phyloP scores from a whole-genome alignment of 129 eudicot species.

The Scalesia atractyloides region DNA sequence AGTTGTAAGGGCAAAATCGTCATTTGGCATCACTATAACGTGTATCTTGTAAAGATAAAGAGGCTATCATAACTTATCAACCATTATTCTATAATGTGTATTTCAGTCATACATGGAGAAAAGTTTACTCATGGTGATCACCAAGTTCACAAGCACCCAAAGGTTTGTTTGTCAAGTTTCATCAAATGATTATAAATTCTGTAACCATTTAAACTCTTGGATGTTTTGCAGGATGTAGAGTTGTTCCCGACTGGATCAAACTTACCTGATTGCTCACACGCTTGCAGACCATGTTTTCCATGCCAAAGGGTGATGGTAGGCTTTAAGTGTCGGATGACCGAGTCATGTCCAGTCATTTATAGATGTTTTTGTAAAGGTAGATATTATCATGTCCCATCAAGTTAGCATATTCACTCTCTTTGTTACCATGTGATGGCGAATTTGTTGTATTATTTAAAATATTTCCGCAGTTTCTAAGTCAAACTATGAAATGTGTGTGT shows the following conservation, averaged over 20 bases:
- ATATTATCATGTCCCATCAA: slow-evolving; percentile 86
- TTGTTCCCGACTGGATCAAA: slow-evolving; percentile 72
- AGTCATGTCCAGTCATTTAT: slow-evolving; percentile 85
- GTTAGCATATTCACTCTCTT: slow-evolving; percentile 12
- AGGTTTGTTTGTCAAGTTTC: slow-evolving; percentile 36
- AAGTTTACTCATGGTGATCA: slow-evolving; percentile 29
- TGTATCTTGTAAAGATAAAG: neutral
- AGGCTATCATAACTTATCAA: neutral
- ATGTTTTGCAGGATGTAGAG: slow-evolving; percentile 43
- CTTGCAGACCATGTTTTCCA: slow-evolving; percentile 87
- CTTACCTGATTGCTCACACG: slow-evolving; percentile 86
- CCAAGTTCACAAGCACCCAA: slow-evolving; percentile 17
- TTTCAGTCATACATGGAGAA: slow-evolving; percentile 46
- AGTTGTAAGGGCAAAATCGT: slow-evolving; percentile 26
- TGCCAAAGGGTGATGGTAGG: slow-evolving; percentile 83
- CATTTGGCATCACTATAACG: neutral
- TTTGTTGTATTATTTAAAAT: neutral
- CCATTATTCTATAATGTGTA: neutral
- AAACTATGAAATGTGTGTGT: neutral
- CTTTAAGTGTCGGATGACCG: slow-evolving; percentile 56
- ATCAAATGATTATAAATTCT: neutral
- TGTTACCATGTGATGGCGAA: neutral
- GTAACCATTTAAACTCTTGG: neutral
- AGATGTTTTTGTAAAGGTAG: slow-evolving; percentile 77
- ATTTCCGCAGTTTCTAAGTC: neutral